phyloP scores from a whole-genome alignment of 805 yeast species.

The Candida wancherniae region DNA sequence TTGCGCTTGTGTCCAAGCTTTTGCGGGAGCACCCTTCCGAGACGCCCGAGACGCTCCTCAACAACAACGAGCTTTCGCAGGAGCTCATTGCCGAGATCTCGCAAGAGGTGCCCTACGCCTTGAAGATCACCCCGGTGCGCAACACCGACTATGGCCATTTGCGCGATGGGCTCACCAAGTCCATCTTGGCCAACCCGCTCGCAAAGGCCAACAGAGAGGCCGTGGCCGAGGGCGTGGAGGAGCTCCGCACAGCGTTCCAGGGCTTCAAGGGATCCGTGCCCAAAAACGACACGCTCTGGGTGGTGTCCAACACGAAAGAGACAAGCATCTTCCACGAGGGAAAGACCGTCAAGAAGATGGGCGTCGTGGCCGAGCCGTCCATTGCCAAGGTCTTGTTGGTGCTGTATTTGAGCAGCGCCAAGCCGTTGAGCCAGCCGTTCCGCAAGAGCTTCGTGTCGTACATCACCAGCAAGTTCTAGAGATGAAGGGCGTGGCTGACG shows the following conservation, averaged over 20 bases:
- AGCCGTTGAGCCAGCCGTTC: constrained; percentile 59
- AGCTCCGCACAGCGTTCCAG: constrained; percentile 56
- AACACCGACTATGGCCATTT: constrained; percentile 89
- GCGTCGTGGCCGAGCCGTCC: constrained; percentile 56
- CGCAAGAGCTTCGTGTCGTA: constrained; percentile 35
- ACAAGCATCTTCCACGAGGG: constrained; percentile 12
- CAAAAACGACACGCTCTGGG: constrained; percentile 61
- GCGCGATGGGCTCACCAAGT: constrained; percentile 82
- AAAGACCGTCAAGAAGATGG: constrained; percentile 36
- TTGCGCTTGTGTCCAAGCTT: constrained; percentile 5
- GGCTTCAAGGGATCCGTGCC: constrained; percentile 66
- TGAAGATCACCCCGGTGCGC: constrained; percentile 80
- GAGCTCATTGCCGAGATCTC: constrained; percentile 53
- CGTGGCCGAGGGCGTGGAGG: constrained; percentile 57
- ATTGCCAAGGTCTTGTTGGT: constrained; percentile 65
- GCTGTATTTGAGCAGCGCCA: constrained; percentile 68
- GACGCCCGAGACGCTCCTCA: constrained; percentile 22
- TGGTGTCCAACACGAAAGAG: constrained; percentile 29
- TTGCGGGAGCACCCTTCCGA: constrained; percentile 6
- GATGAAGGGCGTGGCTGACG: too few relatives aligned
- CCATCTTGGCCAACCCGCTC: constrained; percentile 63
- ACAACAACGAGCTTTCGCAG: constrained; percentile 49
- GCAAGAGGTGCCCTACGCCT: constrained; percentile 56
- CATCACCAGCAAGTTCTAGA: constrained; percentile 1
- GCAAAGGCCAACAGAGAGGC: constrained; percentile 42